A percentile compares a stretch with the other conserved stretches of the same genome.
Conservation (phyloP, 108 stramenopile genomes). For the Thalassiosira profunda region DNA sequence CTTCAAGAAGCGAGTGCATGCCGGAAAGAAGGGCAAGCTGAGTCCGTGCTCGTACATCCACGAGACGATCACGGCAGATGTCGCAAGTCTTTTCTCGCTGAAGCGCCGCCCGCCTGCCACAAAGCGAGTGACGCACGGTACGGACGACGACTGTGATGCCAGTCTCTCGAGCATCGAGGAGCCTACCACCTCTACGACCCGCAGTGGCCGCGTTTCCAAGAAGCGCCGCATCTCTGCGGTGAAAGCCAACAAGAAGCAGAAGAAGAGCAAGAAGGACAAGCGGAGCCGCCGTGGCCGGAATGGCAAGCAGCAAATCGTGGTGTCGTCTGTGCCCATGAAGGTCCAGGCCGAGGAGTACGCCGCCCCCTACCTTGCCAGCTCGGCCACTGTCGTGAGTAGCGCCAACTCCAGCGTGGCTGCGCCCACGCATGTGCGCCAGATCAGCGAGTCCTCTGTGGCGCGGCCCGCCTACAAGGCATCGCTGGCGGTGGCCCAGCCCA, state of each 20-base stretch:
- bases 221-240: not conserved
- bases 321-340: not conserved
- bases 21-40: conserved; percentile 53
- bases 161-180: conserved; percentile 10
- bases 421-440: too few relatives aligned
- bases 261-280: conserved; percentile 10
- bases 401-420: not conserved
- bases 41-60: conserved; percentile 55
- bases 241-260: conserved; percentile 4
- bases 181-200: not conserved
- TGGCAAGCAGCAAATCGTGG: not conserved
- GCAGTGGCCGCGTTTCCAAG: not conserved
- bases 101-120: conserved; percentile 41
- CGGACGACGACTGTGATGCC: not conserved
- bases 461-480: not conserved
- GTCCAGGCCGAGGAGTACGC: conserved; percentile 14
- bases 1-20: conserved; percentile 46
- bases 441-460: too few relatives aligned
- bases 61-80: conserved; percentile 27
- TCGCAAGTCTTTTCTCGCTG: conserved; percentile 35
- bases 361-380: not conserved
- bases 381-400: not conserved
- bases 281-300: not conserved
- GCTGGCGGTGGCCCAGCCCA: not conserved
- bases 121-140: conserved; percentile 6